These are phyloP conservation scores for Biscogniauxia sp. DNA, from an alignment of 2,329 filamentous ascomycete species.

Conservation along the genomic window DNA sequence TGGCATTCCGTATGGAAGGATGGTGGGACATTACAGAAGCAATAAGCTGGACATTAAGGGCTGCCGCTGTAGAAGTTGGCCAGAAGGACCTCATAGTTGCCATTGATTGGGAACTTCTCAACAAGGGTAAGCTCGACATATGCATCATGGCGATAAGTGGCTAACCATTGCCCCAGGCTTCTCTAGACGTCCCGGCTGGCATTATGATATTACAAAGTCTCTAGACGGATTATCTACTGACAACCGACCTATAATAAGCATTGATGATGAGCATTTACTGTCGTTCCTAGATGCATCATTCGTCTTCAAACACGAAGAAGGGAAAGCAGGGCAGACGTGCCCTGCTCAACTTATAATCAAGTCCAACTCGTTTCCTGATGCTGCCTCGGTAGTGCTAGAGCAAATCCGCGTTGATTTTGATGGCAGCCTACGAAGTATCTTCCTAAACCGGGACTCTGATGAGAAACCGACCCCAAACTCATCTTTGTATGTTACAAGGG, in stretches of 20 bases:
- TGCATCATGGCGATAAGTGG: background rate
- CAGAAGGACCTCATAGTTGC: conserved; percentile 57
- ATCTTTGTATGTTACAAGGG: conserved; percentile 18
- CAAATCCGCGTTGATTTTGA: conserved; percentile 54
- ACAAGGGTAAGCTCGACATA: conserved; percentile 48
- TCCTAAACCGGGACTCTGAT: conserved; percentile 41
- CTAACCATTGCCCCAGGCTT: conserved; percentile 43
- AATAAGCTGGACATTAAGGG: conserved; percentile 58
- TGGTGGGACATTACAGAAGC: conserved; percentile 62
- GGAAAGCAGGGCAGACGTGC: conserved; percentile 60
- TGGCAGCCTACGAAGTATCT: conserved; percentile 55
- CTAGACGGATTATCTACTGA: conserved; percentile 48
- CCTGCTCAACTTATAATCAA: conserved; percentile 56
- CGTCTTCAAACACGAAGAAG: conserved; percentile 56
- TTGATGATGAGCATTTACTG: conserved; percentile 50
- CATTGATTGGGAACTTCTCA: conserved; percentile 65
- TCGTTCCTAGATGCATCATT: conserved; percentile 56
- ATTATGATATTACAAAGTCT: conserved; percentile 58
- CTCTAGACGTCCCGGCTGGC: conserved; percentile 53
- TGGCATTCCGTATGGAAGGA: conserved; percentile 55
- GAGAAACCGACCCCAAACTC: conserved; percentile 5
- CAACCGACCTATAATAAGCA: conserved; percentile 47
- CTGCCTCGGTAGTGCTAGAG: conserved; percentile 50
- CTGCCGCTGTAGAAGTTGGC: conserved; percentile 51
- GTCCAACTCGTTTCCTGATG: conserved; percentile 53